A percentile compares a stretch with the other conserved stretches of the same genome.
Evolutionary conservation across 1,139 yeast species (phyloP).

Genomic region (Zygoascus hellenicus): DNA sequence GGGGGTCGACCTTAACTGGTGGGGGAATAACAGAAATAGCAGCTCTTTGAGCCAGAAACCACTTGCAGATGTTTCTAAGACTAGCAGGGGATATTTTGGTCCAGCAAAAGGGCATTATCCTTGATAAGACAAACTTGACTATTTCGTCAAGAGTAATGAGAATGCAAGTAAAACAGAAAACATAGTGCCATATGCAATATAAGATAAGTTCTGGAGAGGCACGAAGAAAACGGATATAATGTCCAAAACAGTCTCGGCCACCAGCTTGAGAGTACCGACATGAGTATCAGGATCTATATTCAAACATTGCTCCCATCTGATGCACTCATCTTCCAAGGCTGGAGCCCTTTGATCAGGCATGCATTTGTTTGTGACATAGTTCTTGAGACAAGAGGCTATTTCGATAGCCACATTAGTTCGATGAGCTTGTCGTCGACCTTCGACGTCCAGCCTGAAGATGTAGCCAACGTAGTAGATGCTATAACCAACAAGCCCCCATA

Average conservation of each 20-base stretch:
- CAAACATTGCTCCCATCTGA: constrained; percentile 74
- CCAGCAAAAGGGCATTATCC: constrained; percentile 3
- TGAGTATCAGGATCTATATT: constrained; percentile 70
- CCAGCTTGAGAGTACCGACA: constrained; percentile 53
- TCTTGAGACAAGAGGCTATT: constrained; percentile 59
- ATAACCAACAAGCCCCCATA: not conserved
- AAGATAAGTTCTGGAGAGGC: constrained; percentile 28
- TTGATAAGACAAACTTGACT: not conserved
- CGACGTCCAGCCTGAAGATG: constrained; percentile 61
- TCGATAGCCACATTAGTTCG: constrained; percentile 52
- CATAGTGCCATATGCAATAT: not conserved
- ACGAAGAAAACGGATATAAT: constrained; percentile 64
- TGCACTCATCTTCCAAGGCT: constrained; percentile 63
- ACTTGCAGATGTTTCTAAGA: not conserved
- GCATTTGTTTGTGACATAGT: constrained; percentile 67
- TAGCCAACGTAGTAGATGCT: constrained; percentile 49
- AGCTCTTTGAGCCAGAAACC: constrained; percentile 6
- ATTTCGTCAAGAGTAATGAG: not conserved
- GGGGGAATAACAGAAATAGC: constrained; percentile 45
- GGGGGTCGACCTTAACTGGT: constrained; percentile 41
- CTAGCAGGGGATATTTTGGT: constrained; percentile 2
- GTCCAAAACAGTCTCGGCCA: constrained; percentile 75
- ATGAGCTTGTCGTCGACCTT: constrained; percentile 52
- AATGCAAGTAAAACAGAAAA: constrained; percentile 3
- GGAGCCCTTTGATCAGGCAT: constrained; percentile 45